A percentile compares a stretch with the other conserved stretches of the same genome.
These are phyloP conservation scores for Isabelozyma pseudorhagii DNA, from an alignment of 805 yeast genomes.

Conservation along the genomic window DNA sequence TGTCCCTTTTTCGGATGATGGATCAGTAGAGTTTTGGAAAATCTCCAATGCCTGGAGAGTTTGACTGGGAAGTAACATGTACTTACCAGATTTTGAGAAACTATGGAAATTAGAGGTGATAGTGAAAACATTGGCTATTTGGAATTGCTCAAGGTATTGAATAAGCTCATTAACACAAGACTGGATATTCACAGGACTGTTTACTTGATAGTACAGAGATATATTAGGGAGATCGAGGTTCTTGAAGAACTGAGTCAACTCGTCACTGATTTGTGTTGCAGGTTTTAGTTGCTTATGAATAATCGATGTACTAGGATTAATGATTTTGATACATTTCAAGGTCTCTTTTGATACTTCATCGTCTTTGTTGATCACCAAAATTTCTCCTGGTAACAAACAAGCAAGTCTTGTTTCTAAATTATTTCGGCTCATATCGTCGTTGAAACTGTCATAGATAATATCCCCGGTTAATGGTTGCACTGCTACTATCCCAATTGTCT, in stretches of 20 bases:
- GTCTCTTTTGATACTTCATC: slow-evolving; percentile 37
- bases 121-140: slow-evolving; percentile 53
- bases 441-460: slow-evolving; percentile 66
- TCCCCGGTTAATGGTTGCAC: slow-evolving; percentile 75
- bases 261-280: slow-evolving; percentile 4
- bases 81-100: slow-evolving; percentile 47
- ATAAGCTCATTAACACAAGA: slow-evolving; percentile 46
- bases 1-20: slow-evolving; percentile 56
- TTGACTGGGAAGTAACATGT: slow-evolving; percentile 59
- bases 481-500: slow-evolving; percentile 50
- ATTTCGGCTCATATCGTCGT: slow-evolving; percentile 53
- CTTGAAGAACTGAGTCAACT: slow-evolving; percentile 23
- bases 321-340: slow-evolving; percentile 11
- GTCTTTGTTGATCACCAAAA: slow-evolving; percentile 38
- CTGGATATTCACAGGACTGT: slow-evolving; percentile 19
- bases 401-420: slow-evolving; percentile 71
- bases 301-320: slow-evolving; percentile 9
- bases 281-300: slow-evolving; percentile 2
- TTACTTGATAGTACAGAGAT: slow-evolving; percentile 16
- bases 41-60: slow-evolving; percentile 74
- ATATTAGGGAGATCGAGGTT: slow-evolving; percentile 13
- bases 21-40: slow-evolving; percentile 60
- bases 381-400: slow-evolving; percentile 77
- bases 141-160: slow-evolving; percentile 59
- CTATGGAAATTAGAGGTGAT: slow-evolving; percentile 48